A percentile compares a stretch with the other conserved stretches of the same genome.
These are phyloP conservation scores for Schizosaccharomyces japonicus DNA, from an alignment of 805 yeast genomes.

Conservation along the genomic window DNA sequence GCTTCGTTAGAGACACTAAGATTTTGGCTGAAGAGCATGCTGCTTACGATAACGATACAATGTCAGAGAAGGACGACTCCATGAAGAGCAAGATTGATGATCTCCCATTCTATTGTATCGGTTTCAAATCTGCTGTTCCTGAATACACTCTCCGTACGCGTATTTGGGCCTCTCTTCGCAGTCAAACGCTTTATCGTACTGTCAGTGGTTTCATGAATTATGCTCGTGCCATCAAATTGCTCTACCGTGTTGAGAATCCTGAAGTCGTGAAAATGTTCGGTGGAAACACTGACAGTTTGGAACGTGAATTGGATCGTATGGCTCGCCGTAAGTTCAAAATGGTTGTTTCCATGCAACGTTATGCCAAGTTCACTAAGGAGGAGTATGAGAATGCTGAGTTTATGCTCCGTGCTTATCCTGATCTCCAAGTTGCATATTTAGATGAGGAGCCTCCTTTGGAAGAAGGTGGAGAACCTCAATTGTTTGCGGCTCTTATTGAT, in stretches of 20 bases:
- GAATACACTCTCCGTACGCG: constrained; percentile 88
- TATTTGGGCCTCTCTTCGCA: constrained; percentile 94
- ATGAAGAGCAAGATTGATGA: constrained; percentile 60
- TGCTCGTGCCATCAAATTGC: constrained; percentile 78
- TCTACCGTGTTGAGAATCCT: constrained; percentile 85
- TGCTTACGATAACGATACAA: constrained; percentile 18
- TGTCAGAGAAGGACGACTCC: constrained; percentile 28
- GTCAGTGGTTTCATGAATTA: constrained; percentile 97
- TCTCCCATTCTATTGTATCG: constrained; percentile 82
- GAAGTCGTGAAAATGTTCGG: constrained; percentile 94
- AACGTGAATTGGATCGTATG: constrained; percentile 74
- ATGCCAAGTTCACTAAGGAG: constrained; percentile 34
- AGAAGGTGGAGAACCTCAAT: constrained; percentile 24
- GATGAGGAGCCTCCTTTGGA: constrained; percentile 55
- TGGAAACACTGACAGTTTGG: constrained; percentile 90
- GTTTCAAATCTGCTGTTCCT: constrained; percentile 93
- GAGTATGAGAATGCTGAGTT: constrained; percentile 48
- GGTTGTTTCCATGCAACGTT: constrained; percentile 72
- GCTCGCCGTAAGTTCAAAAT: constrained; percentile 60
- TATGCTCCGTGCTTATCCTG: constrained; percentile 51
- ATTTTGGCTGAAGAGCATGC: constrained; percentile 86
- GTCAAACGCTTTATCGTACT: constrained; percentile 90
- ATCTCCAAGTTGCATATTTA: constrained; percentile 56
- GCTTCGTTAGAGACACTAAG: constrained; percentile 89
- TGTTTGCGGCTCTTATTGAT: constrained; percentile 48